A percentile compares a stretch with the other conserved stretches of the same genome.
Conservation (phyloP, 2,329 filamentous ascomycete species). For the Xylariaceae sp. region DNA sequence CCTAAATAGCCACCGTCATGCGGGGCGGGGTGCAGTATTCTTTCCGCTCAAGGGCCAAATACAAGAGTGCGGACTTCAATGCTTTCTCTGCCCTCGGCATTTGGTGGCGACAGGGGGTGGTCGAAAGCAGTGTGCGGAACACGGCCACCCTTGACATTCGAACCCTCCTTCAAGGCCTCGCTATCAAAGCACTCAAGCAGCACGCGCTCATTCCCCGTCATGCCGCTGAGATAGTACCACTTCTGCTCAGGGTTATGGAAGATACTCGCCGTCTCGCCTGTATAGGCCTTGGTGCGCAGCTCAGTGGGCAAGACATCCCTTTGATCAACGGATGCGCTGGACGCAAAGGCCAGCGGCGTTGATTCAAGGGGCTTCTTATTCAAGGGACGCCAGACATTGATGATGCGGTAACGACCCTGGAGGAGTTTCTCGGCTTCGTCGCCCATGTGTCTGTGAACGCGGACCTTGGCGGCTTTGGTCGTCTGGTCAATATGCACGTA, state of each 20-base stretch:
- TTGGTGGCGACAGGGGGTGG: conserved; percentile 64
- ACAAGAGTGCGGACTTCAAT: conserved; percentile 85
- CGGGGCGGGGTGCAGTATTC: too few species aligned
- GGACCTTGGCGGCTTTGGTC: conserved; percentile 54
- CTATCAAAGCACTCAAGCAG: conserved; percentile 76
- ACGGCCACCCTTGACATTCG: conserved; percentile 47
- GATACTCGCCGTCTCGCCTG: conserved; percentile 69
- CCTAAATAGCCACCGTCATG: too few species aligned
- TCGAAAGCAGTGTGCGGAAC: conserved; percentile 73
- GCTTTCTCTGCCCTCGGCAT: conserved; percentile 71
- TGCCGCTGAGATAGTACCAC: conserved; percentile 78
- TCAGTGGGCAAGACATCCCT: conserved; percentile 66
- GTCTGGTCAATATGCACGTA: conserved; percentile 83
- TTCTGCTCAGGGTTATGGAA: conserved; percentile 54
- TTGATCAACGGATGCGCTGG: conserved; percentile 55
- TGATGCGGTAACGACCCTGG: conserved; percentile 66
- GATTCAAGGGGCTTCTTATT: conserved; percentile 56
- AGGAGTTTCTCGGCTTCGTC: conserved; percentile 57
- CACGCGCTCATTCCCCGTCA: conserved; percentile 66
- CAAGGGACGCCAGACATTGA: conserved; percentile 78
- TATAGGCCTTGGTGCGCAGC: conserved; percentile 59
- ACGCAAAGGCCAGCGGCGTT: conserved; percentile 63
- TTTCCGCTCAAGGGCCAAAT: conserved; percentile 54
- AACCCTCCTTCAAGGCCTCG: conserved; percentile 45
- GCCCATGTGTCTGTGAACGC: conserved; percentile 60